Evolutionary conservation across 768 basidiomycete species (phyloP), one percentile per base, ranked within the genome.

Genomic region (Pleurotus citrinopileatus): DNA sequence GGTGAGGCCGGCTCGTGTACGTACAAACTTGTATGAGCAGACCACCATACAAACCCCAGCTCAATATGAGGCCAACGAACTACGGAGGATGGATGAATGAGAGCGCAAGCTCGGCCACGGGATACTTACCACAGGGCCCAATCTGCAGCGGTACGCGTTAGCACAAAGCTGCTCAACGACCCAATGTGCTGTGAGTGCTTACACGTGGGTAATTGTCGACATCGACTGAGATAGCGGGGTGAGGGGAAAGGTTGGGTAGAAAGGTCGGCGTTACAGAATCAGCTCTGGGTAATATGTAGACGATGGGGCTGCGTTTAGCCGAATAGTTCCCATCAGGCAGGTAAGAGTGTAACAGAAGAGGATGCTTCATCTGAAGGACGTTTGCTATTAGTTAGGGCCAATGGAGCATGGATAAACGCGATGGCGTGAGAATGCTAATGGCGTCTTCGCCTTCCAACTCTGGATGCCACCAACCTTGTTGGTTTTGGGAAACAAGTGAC

Each of bases 101-200:
- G 3, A n/a, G 9, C n/a, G 3, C 32, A n/a, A n/a, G 9, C 32
- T 34, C 32, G 32, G 3, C n/a, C 32, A n/a, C 9, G 32, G 9
- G 32, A 34, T 34, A 34, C 22, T 44, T 44, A 44, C 43, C 7
- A 44, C 43, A 44, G 43, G 43, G 43, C 43, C 43, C 38, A 40
- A 40, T 7, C 38, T 40, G 29, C 13, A 32, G 13, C 29, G 29
- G n/a, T n/a, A n/a, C n/a, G n/a, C n/a, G n/a, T n/a, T n/a, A n/a
- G n/a, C n/a, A n/a, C n/a, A n/a, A n/a, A n/a, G n/a, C n/a, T n/a
- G n/a, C n/a, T n/a, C n/a, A n/a, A n/a, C n/a, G n/a, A n/a, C n/a
- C n/a, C n/a, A n/a, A n/a, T n/a, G n/a, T n/a, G n/a, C n/a, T n/a
- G n/a, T n/a, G n/a, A n/a, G n/a, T 12, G 3, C 38, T 12, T 40